Evolutionary conservation across 306 rosid species (phyloP).

Genomic region (Cicer yamashitae): DNA sequence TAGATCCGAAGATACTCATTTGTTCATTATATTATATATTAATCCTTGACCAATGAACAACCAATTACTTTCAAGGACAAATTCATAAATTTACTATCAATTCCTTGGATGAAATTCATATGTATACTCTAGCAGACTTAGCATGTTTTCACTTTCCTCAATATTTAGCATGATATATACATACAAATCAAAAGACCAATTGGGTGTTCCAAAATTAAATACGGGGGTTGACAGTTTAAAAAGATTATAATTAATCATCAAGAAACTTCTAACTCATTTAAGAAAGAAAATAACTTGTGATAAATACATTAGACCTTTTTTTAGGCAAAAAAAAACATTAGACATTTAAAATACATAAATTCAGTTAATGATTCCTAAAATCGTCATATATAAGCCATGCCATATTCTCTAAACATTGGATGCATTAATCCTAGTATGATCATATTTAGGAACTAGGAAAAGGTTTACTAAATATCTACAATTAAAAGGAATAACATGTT

Average conservation of each 20-base stretch:
- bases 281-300: background rate
- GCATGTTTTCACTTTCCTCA: background rate
- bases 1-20: background rate
- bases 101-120: too few species aligned
- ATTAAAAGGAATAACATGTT: background rate
- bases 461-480: too few species aligned
- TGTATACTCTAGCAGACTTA: too few species aligned
- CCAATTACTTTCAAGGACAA: background rate
- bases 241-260: background rate
- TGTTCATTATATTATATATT: background rate
- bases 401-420: background rate
- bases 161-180: background rate
- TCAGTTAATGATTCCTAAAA: background rate
- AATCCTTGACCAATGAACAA: background rate
- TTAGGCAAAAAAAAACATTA: background rate
- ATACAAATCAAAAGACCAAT: background rate
- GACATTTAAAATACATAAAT: background rate
- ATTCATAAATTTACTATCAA: background rate
- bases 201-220: background rate
- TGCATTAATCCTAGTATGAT: background rate
- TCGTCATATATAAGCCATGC: background rate
- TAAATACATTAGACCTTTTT: background rate
- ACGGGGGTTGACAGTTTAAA: background rate
- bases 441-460: background rate
- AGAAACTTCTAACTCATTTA: background rate